Percentiles rank a stretch among this genome's conserved stretches.
These are phyloP conservation scores for Didymella lethalis DNA, from an alignment of 2,329 filamentous ascomycete genomes.

Conservation along the genomic window DNA sequence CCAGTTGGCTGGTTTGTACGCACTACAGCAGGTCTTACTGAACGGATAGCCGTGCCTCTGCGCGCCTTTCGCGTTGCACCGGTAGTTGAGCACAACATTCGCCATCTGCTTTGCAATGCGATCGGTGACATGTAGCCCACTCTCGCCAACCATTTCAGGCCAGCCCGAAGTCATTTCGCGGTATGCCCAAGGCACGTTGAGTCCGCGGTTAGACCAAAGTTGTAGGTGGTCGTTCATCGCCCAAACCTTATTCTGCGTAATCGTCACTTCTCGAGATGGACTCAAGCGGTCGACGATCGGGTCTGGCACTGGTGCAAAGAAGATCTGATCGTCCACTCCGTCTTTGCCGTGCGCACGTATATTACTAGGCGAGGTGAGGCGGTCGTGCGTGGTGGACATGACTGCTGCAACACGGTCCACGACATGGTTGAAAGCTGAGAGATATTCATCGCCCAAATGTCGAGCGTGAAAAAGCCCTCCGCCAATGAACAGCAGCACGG, in stretches of 20 bases:
- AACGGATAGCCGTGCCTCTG: slow-evolving; percentile 53
- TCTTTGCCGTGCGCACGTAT: slow-evolving; percentile 19
- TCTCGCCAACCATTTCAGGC: slow-evolving; percentile 53
- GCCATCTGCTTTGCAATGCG: slow-evolving; percentile 58
- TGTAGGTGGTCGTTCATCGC: slow-evolving; percentile 63
- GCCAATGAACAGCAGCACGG: slow-evolving; percentile 62
- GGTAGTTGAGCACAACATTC: slow-evolving; percentile 62
- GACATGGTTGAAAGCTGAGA: slow-evolving; percentile 56
- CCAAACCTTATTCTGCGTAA: slow-evolving; percentile 59
- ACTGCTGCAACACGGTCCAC: slow-evolving; percentile 53
- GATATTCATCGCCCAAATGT: slow-evolving; percentile 57
- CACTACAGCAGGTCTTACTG: slow-evolving; percentile 62
- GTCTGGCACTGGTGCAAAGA: slow-evolving; percentile 58
- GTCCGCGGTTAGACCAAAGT: slow-evolving; percentile 48
- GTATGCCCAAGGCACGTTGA: slow-evolving; percentile 61
- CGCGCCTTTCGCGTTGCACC: slow-evolving; percentile 60
- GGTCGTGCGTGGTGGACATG: slow-evolving; percentile 20
- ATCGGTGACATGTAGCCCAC: slow-evolving; percentile 60
- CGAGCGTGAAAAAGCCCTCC: slow-evolving; percentile 65
- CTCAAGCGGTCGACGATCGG: slow-evolving; percentile 57
- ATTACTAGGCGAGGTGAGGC: slow-evolving; percentile 12
- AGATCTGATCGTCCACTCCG: slow-evolving; percentile 43
- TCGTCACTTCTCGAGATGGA: slow-evolving; percentile 52
- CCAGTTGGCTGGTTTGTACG: slow-evolving; percentile 51
- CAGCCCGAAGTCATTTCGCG: slow-evolving; percentile 57